Conservation (phyloP, 805 yeast species). For the Spathaspora boniae region DNA sequence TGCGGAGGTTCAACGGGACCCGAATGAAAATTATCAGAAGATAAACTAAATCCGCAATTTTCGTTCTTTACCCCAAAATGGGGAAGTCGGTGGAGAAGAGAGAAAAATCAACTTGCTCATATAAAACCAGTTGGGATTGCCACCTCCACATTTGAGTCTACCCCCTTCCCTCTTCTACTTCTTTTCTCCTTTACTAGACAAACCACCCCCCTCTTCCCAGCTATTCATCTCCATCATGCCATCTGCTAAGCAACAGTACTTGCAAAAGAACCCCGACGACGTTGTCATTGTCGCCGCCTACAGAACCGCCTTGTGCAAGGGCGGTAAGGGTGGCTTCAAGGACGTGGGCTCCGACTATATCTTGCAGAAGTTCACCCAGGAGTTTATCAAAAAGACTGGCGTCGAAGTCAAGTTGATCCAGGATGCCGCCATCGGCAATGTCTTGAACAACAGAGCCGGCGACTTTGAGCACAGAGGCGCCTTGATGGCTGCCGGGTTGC, state of each 20-base stretch:
- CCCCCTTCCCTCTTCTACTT: too few species aligned
- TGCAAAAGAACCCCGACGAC: conserved; percentile 72
- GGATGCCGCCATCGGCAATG: conserved; percentile 89
- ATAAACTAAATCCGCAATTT: not conserved
- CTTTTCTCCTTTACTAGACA: too few species aligned
- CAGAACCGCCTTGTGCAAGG: conserved; percentile 87
- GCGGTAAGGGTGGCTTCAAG: conserved; percentile 82
- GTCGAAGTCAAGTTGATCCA: conserved; percentile 57
- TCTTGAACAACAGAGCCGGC: conserved; percentile 88
- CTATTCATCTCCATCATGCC: conserved; percentile 4
- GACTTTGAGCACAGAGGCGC: conserved; percentile 95
- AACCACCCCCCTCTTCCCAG: too few species aligned
- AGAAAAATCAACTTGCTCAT: too few species aligned
- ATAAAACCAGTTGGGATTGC: too few species aligned
- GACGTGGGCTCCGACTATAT: conserved; percentile 81
- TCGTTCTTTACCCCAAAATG: not conserved
- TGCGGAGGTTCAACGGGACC: conserved; percentile 1
- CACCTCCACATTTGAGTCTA: too few species aligned
- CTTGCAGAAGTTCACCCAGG: conserved; percentile 59
- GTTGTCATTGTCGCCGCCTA: conserved; percentile 88
- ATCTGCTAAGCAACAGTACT: conserved; percentile 31
- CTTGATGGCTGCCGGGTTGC: conserved; percentile 83
- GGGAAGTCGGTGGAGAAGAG: not conserved
- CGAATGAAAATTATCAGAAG: not conserved
- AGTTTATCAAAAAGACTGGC: conserved; percentile 52